Base-by-base conservation (phyloP, 2,329 filamentous ascomycete species). In the Fusarium sp. region DNA sequence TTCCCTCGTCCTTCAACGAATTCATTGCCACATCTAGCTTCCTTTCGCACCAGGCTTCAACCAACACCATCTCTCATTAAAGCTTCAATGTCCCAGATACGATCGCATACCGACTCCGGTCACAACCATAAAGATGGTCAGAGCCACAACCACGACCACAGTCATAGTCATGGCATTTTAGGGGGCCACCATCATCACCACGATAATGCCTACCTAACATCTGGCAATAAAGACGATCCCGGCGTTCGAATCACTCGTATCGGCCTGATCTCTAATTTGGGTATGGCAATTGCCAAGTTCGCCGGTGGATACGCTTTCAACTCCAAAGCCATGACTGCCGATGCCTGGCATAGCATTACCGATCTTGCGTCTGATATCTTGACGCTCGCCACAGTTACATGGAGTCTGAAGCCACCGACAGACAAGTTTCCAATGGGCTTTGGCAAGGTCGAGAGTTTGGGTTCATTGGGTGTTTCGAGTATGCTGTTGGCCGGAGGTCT, bases 401-500 rank as follows among this genome's bases (percentile, higher is more conserved):
- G 93, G 90, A 97, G 95, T 64, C 83, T 98, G 65, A 94, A 92
- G 75, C 91, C 93, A 8, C 94, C 96, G 0, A 93, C 92, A 14
- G 87, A 92, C 58, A 88, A 88, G 43, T 99, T 97, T 78, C 96
- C 96, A 4, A 89, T 90, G 75, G 96, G 96, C 3, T 99, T 97
- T 78, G 96, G 96, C 78, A 99, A 99, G 84, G 89, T 99, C n/a
- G 96, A 99, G 84, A 97, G 94, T 76, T 83, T 99, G 77, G 96
- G 96, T 22, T 96, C 94, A 24, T 83, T 99, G 63, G 96, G 95
- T 18, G 96, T 99, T 34, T 98, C 95, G 73, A 91, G 94, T 69
- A 92, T 99, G 82, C 85, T 99, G 75, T 87, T 99, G 4, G 89
- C 91, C 50, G 96, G 96, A 68, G 96, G 96, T 53, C 83, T 97